Evolutionary conservation across 371 early-diverging fungal genomes (phyloP), one percentile per base, ranked within the genome.

Genomic region (Batrachochytrium dendrobatidis): DNA sequence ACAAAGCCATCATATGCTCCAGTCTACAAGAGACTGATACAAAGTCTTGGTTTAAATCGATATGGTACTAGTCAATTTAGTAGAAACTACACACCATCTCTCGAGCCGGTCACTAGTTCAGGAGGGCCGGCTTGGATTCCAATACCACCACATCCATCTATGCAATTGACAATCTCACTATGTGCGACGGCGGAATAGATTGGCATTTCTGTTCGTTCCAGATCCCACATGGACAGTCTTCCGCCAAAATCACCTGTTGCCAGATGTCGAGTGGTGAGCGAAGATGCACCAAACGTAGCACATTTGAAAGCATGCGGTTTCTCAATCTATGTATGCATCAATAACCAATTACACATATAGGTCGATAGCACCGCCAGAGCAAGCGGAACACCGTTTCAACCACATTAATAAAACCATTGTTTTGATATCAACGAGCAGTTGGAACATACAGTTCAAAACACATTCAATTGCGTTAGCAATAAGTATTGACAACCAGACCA

Each of bases 191-290:
- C 72, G 18, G 78, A 70, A 24, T 69, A 70, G 7, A 85, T 60
- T 0, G 90, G 86, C 34, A 80, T 55, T 26, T 83, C 88, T 0
- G 77, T 63, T 18, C 82, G 76, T 10, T 84, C 79, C n/a, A 85
- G 64, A 67, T 91, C 90, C 82, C 86, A 90, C 26, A 85, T 51
- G 48, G 75, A 72, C 53, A 91, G 60, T 28, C 74, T 70, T 1
- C 91, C 91, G 4, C 80, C 79, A 67, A 88, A 88, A 62, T 86
- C 83, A 18, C 91, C 91, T 0, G 87, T 86, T 5, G 87, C 84
- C 31, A 89, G 59, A 34, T 85, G 81, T 26, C 86, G 78, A 20
- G 66, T 43, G 18, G 70, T 69, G 6, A 82, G 65, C 8, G 78
- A 63, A 2, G 84, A 75, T 0, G 83, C 83, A 2, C 79, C 82